Evolutionary conservation across 371 early-diverging fungal genomes (phyloP).

Genomic region (Syncephalastrum racemosum): DNA sequence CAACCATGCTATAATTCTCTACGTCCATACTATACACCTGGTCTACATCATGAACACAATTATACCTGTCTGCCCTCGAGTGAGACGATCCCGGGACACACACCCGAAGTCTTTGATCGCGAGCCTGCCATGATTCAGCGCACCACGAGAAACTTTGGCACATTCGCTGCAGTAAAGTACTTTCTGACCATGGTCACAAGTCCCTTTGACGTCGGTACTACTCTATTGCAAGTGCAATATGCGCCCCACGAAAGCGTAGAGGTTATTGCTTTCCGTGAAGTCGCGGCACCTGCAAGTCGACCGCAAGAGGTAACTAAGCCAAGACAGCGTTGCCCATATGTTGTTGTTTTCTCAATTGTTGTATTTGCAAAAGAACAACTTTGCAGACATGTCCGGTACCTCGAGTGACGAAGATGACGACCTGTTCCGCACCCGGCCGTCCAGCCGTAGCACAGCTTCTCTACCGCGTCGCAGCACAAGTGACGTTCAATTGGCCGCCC

Average conservation of each 20-base stretch:
- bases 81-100: constrained; percentile 30
- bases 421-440: constrained; percentile 11
- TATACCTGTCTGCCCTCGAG: constrained; percentile 45
- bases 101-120: constrained; percentile 22
- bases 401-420: constrained; percentile 12
- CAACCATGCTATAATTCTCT: constrained; percentile 24
- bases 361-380: too few species aligned
- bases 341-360: too few species aligned
- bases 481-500: constrained; percentile 22
- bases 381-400: constrained; percentile 1
- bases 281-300: constrained; percentile 3
- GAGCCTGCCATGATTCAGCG: constrained; percentile 24
- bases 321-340: too few species aligned
- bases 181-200: constrained; percentile 63
- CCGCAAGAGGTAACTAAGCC: too few species aligned
- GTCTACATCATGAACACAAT: constrained; percentile 40
- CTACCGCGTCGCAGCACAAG: constrained; percentile 17
- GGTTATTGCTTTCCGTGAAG: constrained; percentile 27
- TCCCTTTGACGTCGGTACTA: constrained; percentile 78
- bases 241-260: constrained; percentile 59
- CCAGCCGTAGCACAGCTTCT: constrained; percentile 27
- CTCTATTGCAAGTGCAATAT: constrained; percentile 80
- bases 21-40: constrained; percentile 50
- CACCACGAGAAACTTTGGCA: constrained; percentile 51
- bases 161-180: constrained; percentile 66